Evolutionary conservation across 1,284 basidiomycete genomes (phyloP), one percentile per base, ranked within the genome.

Genomic region (Irpex sp.): DNA sequence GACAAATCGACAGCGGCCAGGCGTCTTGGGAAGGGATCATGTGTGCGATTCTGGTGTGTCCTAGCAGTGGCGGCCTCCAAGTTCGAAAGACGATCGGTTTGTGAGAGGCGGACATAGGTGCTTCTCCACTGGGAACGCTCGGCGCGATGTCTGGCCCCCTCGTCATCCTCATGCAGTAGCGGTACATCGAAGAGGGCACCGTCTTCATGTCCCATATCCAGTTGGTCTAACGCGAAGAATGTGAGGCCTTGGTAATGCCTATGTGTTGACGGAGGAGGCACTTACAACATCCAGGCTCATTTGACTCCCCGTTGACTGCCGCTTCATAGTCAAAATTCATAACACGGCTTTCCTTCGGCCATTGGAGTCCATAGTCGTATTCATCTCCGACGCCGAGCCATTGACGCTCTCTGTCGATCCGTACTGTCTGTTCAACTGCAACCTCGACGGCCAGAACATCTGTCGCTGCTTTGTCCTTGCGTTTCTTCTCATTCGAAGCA

Each of bases 61-160:
- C 26, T 26, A 26, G 26, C 26, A 26, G 26, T 26, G 26, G 26
- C 26, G 26, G 26, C 26, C 11, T 50, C n/a, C 9, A 31, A 8
- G 3, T 17, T 26, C 36, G 43, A 9, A n/a, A 50, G 51, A 9
- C 49, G 71, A 4, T 74, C 76, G 3, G 78, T 73, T 58, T 82
- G 81, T 2, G 85, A 86, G 35, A 86, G 66, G 17, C 81, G 81
- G 65, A 79, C 71, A 68, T 86, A 86, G 4, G 84, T 68, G 47
- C 73, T 77, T 19, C 80, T 80, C 85, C 85, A 87, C 86, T 84
- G 86, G 0, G 86, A 83, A 7, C 74, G 70, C 56, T 77, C 77
- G 0, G 66, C 65, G 47, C 70, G 72, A 59, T 71, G 71, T 33
- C 69, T 68, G 4, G 69, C 65, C 2, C 50, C 53, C 21, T 8